Evolutionary conservation across 2,329 filamentous ascomycete genomes (phyloP), one percentile per base, ranked within the genome.

Genomic region (Xylaria sp.): DNA sequence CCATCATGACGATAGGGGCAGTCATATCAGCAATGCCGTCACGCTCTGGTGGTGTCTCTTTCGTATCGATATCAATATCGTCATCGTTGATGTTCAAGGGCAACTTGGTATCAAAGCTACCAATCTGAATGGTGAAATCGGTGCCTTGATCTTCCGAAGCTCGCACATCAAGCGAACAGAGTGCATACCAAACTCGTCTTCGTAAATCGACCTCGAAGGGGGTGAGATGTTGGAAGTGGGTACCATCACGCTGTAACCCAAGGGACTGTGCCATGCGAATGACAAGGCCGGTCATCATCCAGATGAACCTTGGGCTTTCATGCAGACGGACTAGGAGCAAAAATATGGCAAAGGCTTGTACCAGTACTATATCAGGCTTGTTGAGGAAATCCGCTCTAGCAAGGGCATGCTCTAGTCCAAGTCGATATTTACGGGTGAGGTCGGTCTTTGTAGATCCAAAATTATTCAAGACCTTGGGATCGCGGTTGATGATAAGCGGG

Each of bases 81-180:
- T 74, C 74, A 45, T 85, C 82, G 66, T 86, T 82, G 49, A 86
- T 78, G 50, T 85, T 85, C 5, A 80, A 69, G 1, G 85, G 84
- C 9, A 82, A 72, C 61, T 79, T 82, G 0, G 89, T 90, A 72
- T 91, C 89, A 71, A 87, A 91, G 11, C 83, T 83, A 13, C 84
- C 82, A 55, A 86, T 82, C 1, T 82, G 76, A 47, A 91, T 88
- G 0, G 85, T 86, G 2, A 87, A 85, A 66, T 90, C 87, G 25
- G 85, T 86, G 0, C 87, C 88, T 72, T 90, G 87, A 65, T 90
- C 86, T 72, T 90, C 88, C 0, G 86, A 86, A 1, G 87, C 82
- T 66, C 88, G 80, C 2, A 84, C 82, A 73, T 91, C 89, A 0
- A 91, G 77, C 15, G 89, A 79, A 70, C 85, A 88, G 2, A 89